phyloP scores from a whole-genome alignment of 2,329 filamentous ascomycete species.

The Fusarium sp. region DNA sequence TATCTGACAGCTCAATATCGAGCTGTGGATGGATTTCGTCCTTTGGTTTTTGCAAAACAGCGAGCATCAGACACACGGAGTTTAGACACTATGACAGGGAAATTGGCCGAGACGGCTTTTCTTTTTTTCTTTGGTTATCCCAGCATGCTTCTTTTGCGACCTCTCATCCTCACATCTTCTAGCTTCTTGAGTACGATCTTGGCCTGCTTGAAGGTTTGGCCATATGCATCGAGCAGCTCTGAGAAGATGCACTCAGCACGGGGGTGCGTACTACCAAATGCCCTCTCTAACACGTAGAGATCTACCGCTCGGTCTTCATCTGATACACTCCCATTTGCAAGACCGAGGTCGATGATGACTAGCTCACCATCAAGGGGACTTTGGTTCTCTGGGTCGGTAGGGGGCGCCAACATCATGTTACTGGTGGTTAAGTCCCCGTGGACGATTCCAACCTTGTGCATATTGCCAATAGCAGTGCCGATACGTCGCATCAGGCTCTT shows the following conservation, averaged over 20 bases:
- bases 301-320: slow-evolving; percentile 97
- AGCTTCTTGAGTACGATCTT: slow-evolving; percentile 81
- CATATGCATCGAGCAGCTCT: slow-evolving; percentile 81
- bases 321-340: slow-evolving; percentile 82
- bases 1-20: slow-evolving; percentile 29
- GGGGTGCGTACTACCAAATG: slow-evolving; percentile 95
- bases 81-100: slow-evolving; percentile 42
- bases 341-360: slow-evolving; percentile 93
- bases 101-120: slow-evolving; percentile 42
- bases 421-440: slow-evolving; percentile 98
- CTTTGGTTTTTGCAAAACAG: slow-evolving; percentile 46
- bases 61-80: slow-evolving; percentile 51
- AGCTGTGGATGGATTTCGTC: slow-evolving; percentile 29
- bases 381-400: slow-evolving; percentile 37
- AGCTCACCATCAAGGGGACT: slow-evolving; percentile 75
- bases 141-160: slow-evolving; percentile 96
- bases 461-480: slow-evolving; percentile 75
- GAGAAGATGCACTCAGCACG: slow-evolving; percentile 81
- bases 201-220: slow-evolving; percentile 79
- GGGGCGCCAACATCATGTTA: slow-evolving; percentile 84
- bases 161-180: slow-evolving; percentile 93
- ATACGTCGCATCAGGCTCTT: slow-evolving; percentile 76
- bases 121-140: slow-evolving; percentile 64
- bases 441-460: slow-evolving; percentile 88
- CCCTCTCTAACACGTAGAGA: slow-evolving; percentile 93